phyloP scores from a whole-genome alignment of 139 green algal genomes.

The Parachlorella kessleri region DNA sequence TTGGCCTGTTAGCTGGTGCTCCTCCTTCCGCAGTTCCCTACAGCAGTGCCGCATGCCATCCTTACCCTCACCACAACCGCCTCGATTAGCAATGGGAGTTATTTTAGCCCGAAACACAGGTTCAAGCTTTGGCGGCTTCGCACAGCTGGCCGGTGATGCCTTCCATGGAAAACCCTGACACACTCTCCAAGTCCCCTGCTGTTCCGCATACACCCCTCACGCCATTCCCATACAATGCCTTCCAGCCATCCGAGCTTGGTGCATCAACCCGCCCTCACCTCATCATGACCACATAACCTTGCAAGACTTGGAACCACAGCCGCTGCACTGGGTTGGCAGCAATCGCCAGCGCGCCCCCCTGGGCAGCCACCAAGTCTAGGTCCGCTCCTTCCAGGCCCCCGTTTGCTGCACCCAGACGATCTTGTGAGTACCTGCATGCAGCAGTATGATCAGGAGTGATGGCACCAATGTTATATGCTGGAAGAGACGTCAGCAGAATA shows the following conservation, averaged over 20 bases:
- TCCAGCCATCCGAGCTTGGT: too few species aligned
- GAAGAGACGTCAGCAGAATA: neutral
- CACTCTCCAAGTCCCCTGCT: too few species aligned
- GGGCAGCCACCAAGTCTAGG: neutral
- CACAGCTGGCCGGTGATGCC: too few species aligned
- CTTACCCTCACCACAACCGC: too few species aligned
- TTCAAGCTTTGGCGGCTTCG: too few species aligned
- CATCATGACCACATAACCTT: constrained; percentile 31
- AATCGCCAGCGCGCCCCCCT: constrained; percentile 4
- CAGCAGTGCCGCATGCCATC: too few species aligned
- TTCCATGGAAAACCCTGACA: too few species aligned
- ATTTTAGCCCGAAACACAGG: too few species aligned
- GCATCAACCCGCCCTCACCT: too few species aligned
- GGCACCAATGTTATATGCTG: neutral
- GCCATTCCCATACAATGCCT: too few species aligned
- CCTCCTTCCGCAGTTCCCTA: constrained; percentile 26
- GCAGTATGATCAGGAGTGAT: neutral
- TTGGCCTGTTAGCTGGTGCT: constrained; percentile 3
- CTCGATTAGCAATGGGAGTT: too few species aligned
- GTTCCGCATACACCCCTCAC: too few species aligned
- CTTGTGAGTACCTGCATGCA: constrained; percentile 12
- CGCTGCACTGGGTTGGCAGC: constrained; percentile 22
- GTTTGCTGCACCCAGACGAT: neutral
- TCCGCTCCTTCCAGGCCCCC: neutral
- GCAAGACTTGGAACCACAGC: constrained; percentile 41